phyloP scores from a whole-genome alignment of 805 yeast genomes.

The Citeromyces matritensis region DNA sequence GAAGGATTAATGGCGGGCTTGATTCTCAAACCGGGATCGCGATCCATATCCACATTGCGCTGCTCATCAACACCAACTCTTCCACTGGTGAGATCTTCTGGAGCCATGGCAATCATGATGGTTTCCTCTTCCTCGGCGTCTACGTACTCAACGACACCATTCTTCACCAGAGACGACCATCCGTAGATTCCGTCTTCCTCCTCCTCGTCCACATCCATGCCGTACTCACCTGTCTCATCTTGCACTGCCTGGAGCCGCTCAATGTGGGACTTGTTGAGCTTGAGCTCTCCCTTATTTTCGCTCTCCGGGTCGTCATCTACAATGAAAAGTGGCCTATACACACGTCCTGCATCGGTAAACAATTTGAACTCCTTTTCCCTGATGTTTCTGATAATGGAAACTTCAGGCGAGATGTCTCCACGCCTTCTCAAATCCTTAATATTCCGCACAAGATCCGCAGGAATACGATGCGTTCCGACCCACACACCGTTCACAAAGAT shows the following conservation, averaged over 20 bases:
- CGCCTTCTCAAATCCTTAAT: slow-evolving; percentile 85
- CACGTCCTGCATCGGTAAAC: slow-evolving; percentile 97
- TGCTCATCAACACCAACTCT: slow-evolving; percentile 18
- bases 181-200: slow-evolving; percentile 36
- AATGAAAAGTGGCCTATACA: slow-evolving; percentile 88
- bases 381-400: slow-evolving; percentile 90
- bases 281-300: slow-evolving; percentile 60
- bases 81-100: slow-evolving; percentile 79
- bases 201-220: slow-evolving; percentile 30
- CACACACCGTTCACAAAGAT: slow-evolving; percentile 97
- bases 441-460: slow-evolving; percentile 81
- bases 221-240: slow-evolving; percentile 40
- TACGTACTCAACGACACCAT: slow-evolving; percentile 88
- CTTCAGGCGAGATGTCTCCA: slow-evolving; percentile 93
- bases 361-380: slow-evolving; percentile 93
- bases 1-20: slow-evolving; percentile 33
- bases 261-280: slow-evolving; percentile 74
- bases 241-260: slow-evolving; percentile 47
- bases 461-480: slow-evolving; percentile 98
- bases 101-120: slow-evolving; percentile 96
- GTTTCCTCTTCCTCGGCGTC: slow-evolving; percentile 99
- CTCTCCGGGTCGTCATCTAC: slow-evolving; percentile 76
- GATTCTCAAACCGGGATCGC: slow-evolving; percentile 75
- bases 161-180: slow-evolving; percentile 72
- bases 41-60: slow-evolving; percentile 22